Conservation (phyloP, 2,329 filamentous ascomycete genomes). For the Hypocreales sp. region DNA sequence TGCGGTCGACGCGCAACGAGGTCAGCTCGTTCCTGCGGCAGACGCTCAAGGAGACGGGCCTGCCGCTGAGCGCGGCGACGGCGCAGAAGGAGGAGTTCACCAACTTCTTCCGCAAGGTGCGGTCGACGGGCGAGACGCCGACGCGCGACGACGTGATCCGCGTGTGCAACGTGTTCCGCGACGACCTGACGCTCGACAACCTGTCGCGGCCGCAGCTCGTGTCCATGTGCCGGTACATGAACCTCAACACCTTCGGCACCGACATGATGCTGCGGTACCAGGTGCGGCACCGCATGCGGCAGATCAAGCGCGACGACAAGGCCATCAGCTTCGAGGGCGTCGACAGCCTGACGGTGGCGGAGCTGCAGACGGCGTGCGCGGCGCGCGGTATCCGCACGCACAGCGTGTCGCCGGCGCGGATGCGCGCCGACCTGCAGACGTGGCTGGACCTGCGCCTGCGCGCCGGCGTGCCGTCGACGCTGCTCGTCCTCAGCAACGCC, state of each 20-base stretch:
- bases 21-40: conserved; percentile 81
- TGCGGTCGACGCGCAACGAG: conserved; percentile 81
- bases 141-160: conserved; percentile 88
- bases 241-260: conserved; percentile 90
- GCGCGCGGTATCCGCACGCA: conserved; percentile 86
- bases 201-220: conserved; percentile 88
- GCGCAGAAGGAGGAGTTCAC: conserved; percentile 88
- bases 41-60: conserved; percentile 82
- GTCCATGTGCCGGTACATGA: conserved; percentile 97
- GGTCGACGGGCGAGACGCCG: conserved; percentile 79
- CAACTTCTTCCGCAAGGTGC: conserved; percentile 93
- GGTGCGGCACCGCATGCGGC: conserved; percentile 91
- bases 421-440: conserved; percentile 79
- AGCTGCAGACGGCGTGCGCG: conserved; percentile 83
- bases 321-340: conserved; percentile 91
- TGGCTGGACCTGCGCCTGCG: conserved; percentile 91
- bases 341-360: conserved; percentile 79
- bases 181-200: conserved; percentile 94
- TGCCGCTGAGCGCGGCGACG: conserved; percentile 70
- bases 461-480: conserved; percentile 89
- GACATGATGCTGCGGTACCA: conserved; percentile 97
- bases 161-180: conserved; percentile 97
- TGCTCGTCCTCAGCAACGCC: conserved; percentile 89
- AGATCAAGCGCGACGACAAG: conserved; percentile 96
- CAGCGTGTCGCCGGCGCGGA: conserved; percentile 72